Conservation (phyloP, 345 rosid genomes). For the Eucalyptus brandiana region DNA sequence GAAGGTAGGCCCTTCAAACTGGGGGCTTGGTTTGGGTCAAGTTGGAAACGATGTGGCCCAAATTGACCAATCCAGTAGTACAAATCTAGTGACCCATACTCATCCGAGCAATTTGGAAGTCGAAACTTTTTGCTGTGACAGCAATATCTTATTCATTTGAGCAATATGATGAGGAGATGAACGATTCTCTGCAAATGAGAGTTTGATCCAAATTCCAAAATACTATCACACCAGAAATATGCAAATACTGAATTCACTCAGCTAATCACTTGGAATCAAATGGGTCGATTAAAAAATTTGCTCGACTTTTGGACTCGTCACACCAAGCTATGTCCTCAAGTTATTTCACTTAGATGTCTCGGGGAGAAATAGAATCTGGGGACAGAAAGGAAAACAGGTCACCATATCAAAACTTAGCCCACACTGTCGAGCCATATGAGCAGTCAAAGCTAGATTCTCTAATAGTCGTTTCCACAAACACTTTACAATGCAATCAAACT, state of each 20-base stretch:
- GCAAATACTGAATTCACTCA: background rate
- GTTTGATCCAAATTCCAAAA: background rate
- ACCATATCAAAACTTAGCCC: background rate
- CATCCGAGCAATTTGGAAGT: background rate
- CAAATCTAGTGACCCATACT: background rate
- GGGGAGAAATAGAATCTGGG: background rate
- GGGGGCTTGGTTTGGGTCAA: background rate
- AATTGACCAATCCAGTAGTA: background rate
- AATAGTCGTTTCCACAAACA: background rate
- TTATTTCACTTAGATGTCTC: background rate
- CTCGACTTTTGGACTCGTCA: background rate
- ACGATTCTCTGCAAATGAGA: background rate
- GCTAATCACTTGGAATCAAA: background rate
- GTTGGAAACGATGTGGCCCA: accelerated
- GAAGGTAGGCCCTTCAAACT: background rate
- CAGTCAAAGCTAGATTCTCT: background rate
- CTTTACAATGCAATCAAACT: background rate
- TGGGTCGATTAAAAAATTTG: background rate
- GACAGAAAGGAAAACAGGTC: background rate
- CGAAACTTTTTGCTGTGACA: background rate
- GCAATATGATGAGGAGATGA: background rate
- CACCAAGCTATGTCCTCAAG: background rate
- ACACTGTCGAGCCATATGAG: background rate
- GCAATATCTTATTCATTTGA: background rate
- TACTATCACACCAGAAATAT: background rate